These are phyloP conservation scores for Tuber brumale DNA, from an alignment of 495 filamentous ascomycete genomes.

Conservation along the genomic window DNA sequence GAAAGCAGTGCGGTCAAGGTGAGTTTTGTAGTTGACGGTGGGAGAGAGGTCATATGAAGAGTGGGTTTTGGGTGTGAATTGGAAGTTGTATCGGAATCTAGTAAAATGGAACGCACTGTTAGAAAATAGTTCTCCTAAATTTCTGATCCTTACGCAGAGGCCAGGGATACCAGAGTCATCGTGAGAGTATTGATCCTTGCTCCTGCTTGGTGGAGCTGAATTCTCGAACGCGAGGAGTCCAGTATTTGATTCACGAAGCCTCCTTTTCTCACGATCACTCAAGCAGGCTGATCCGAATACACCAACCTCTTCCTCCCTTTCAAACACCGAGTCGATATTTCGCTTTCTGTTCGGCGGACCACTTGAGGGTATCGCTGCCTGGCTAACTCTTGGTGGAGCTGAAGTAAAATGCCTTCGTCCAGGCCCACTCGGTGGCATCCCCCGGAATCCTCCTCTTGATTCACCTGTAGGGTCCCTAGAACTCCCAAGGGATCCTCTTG, in stretches of 20 bases:
- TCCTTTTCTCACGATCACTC: conserved; percentile 41
- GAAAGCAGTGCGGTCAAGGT: conserved; percentile 43
- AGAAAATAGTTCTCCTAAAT: not conserved
- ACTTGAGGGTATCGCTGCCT: conserved; percentile 5
- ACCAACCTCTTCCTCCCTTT: conserved; percentile 35
- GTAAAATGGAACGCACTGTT: not conserved
- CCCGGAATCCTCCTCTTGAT: conserved; percentile 37
- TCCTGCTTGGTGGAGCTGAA: conserved; percentile 50
- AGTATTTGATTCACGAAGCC: conserved; percentile 38
- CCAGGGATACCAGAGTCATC: conserved; percentile 28
- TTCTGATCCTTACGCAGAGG: not conserved
- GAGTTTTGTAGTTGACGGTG: conserved; percentile 45
- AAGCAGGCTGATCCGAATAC: conserved; percentile 23
- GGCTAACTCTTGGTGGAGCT: conserved; percentile 44
- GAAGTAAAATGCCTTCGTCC: conserved; percentile 54
- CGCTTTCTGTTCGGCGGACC: conserved; percentile 28
- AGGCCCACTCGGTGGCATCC: conserved; percentile 34
- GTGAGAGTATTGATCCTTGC: conserved; percentile 43
- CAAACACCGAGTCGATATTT: conserved; percentile 34
- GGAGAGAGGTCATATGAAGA: conserved; percentile 60
- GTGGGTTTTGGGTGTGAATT: conserved; percentile 65
- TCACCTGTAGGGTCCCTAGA: conserved; percentile 38
- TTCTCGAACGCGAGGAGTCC: conserved; percentile 56
- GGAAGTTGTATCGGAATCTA: conserved; percentile 56
- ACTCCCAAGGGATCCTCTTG: conserved; percentile 26